Evolutionary conservation across 306 rosid species (phyloP), one percentile per base, ranked within the genome.

Genomic region (Casuarina glauca): DNA sequence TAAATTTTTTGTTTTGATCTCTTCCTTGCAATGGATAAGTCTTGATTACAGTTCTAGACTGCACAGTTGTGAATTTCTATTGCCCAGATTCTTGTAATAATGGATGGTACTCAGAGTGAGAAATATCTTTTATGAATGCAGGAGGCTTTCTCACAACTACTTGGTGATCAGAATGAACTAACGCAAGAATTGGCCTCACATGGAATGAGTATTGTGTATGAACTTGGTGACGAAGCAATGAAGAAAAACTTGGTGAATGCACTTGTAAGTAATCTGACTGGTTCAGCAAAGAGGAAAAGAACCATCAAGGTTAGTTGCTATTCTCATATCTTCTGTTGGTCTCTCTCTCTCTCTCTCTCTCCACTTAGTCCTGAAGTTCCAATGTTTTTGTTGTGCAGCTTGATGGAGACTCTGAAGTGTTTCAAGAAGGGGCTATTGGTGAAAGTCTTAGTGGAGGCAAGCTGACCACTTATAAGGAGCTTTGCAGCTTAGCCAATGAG

Each of bases 131-230:
- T 77, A 75, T 79, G 36, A 85, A 74, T 86, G 88, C 90, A 95
- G 98, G 98, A 95, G 85, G 98, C 97, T 78, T 95, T 95, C 84
- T 95, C 96, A 62, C 89, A 92, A 83, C 89, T 95, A 44, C 90
- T 94, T 74, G 96, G 97, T 58, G 98, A 95, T 68, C 98, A 91
- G 74, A 95, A 92, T 88, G 97, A 92, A 86, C 98, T 95, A 61
- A 91, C 96, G 8, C 98, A 95, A 81, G 98, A 95, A 82, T 72
- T 95, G 82, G 98, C 98, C 79, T 95, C 98, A 46, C 98, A 95
- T 81, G 98, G 98, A 84, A 95, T 95, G 98, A 95, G 98, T 72
- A 93, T 95, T 57, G 97, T 95, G 81, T 95, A 95, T 88, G 98
- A 95, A 82, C 87, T 95, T 80, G 98, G 98, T 60, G 92, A 92